These are phyloP conservation scores for Lathyrus sativus DNA, from an alignment of 306 rosid genomes.

Conservation along the genomic window DNA sequence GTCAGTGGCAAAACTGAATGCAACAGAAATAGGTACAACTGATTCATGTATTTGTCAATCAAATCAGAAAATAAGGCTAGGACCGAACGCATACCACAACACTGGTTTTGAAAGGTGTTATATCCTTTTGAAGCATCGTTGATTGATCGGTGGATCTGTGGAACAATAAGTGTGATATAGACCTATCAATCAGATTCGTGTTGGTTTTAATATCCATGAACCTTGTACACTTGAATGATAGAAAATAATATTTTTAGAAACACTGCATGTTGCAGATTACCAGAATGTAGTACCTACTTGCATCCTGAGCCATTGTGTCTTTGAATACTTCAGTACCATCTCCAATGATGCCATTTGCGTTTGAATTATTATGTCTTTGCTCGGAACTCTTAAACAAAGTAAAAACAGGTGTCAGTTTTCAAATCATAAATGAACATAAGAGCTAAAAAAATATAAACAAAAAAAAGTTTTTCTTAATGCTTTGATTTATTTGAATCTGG, in stretches of 20 bases:
- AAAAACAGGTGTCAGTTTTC: not conserved
- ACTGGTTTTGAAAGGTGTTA: conserved; percentile 45
- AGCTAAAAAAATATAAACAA: no score
- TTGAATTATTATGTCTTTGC: conserved; percentile 61
- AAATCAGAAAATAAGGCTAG: conserved; percentile 41
- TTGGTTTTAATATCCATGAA: conserved; percentile 72
- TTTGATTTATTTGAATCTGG: no score
- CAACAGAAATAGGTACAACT: not conserved
- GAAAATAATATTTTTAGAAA: conserved; percentile 13
- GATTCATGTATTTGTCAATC: conserved; percentile 51
- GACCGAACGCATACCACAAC: conserved; percentile 46
- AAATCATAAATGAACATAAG: not conserved
- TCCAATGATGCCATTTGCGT: conserved; percentile 43
- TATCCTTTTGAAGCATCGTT: conserved; percentile 39
- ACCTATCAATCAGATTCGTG: conserved; percentile 87
- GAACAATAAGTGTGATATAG: conserved; percentile 82
- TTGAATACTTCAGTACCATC: conserved; percentile 54
- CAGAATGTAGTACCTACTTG: conserved; percentile 51
- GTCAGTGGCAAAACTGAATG: no score
- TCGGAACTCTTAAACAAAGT: conserved; percentile 64
- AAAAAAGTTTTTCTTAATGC: no score
- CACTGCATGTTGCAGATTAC: not conserved
- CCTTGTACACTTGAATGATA: conserved; percentile 55
- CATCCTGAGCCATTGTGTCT: conserved; percentile 46
- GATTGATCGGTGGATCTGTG: conserved; percentile 73